Evolutionary conservation across 306 rosid genomes (phyloP).

Genomic region (Corylus avellana): DNA sequence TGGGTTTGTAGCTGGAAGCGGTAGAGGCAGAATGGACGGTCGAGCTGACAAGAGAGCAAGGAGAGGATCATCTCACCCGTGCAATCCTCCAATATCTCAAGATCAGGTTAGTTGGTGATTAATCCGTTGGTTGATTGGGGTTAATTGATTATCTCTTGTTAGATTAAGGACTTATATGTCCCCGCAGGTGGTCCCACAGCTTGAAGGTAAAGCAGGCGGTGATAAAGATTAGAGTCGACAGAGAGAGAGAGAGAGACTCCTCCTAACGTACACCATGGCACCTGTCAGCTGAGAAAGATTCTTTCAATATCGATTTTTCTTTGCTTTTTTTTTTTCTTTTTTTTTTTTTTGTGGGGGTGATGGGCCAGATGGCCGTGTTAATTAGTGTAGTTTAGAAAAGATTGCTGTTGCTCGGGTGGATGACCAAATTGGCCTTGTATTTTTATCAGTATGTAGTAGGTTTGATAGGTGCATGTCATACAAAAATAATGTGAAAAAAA

Average conservation of each 20-base stretch:
- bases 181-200: constrained; percentile 78
- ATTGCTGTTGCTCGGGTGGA: neutral
- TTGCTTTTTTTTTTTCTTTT: too few relatives aligned
- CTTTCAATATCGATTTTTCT: neutral
- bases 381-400: neutral
- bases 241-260: constrained; percentile 11
- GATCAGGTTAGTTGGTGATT: constrained; percentile 56
- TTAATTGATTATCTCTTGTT: neutral
- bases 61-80: constrained; percentile 43
- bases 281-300: constrained; percentile 9
- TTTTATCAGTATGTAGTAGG: too few relatives aligned
- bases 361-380: neutral
- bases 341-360: neutral
- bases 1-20: constrained; percentile 22
- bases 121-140: too few relatives aligned
- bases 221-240: constrained; percentile 12
- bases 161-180: neutral
- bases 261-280: neutral
- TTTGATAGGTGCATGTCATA: too few relatives aligned
- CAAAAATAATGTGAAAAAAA: too few relatives aligned
- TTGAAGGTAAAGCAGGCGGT: constrained; percentile 32
- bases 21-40: constrained; percentile 23
- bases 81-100: constrained; percentile 34
- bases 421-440: neutral
- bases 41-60: constrained; percentile 39